Evolutionary conservation across 257 asterid genomes (phyloP), one percentile per base, ranked within the genome.

Genomic region (Primulina huaijiensis): DNA sequence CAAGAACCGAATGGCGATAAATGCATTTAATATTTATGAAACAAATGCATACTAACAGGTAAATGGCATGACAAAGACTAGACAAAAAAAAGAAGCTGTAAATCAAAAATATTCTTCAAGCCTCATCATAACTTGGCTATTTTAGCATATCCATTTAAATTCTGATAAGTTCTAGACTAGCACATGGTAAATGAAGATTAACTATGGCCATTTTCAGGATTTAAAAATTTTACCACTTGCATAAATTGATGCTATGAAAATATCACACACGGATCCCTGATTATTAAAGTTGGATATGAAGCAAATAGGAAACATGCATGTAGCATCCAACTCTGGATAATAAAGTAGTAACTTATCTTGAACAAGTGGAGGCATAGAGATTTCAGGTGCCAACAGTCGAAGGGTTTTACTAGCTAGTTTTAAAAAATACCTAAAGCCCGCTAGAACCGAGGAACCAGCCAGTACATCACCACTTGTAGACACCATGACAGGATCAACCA

Each of bases 401-500:
- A 56, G 63, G 67, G 38, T 20, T 16, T 65, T 11, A 65, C 38
- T 5, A 12, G 53, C 53, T 20, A 43, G 25, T 30, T 37, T 30
- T 3, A 8, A 75, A 76, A 71, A 82, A 61, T 81, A 93, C 97
- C 94, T 83, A 75, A 88, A 83, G 73, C 80, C 77, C 40, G 79
- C 80, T 55, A 93, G 85, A 75, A 90, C 74, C 19, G 83, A 78
- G 52, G 96, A 85, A 62, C 92, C 96, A 58, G 92, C 92, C 76
- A 92, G 79, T 72, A 82, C 75, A 74, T 92, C 89, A 61, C 98
- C 98, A 71, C 96, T 90, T 25, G 99, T 93, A 75, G 99, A 89
- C 50, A 93, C 92, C 97, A 93, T 87, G 68, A 93, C 99, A 76
- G 99, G 99, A 84, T 93, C 99, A 76, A 90, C 99, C 81, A 93